phyloP scores from a whole-genome alignment of 768 basidiomycete genomes.

The Mycena vulgaris region DNA sequence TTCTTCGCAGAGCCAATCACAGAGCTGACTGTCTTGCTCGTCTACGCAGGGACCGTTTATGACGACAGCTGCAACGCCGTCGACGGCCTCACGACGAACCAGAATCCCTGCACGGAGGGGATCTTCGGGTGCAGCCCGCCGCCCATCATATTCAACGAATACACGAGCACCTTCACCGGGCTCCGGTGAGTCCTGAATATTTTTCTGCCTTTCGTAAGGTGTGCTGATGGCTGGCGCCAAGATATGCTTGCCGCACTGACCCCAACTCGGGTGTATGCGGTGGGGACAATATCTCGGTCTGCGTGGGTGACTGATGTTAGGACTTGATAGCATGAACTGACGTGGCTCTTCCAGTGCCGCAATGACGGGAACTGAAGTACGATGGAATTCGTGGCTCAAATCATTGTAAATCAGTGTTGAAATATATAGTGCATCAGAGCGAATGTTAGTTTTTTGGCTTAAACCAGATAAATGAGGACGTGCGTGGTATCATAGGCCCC shows the following conservation, averaged over 20 bases:
- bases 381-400: no score
- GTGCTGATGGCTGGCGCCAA: neutral
- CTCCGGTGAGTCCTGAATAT: conserved; percentile 31
- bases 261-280: neutral
- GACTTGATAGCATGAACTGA: neutral
- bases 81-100: conserved; percentile 46
- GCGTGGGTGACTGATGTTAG: neutral
- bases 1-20: neutral
- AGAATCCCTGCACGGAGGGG: conserved; percentile 48
- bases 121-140: conserved; percentile 49
- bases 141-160: conserved; percentile 48
- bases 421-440: no score
- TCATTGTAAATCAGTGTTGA: no score
- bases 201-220: neutral
- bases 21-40: neutral
- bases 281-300: neutral
- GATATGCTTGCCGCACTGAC: conserved; percentile 6
- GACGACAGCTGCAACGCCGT: conserved; percentile 47
- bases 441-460: no score
- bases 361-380: neutral
- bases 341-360: neutral
- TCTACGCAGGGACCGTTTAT: conserved; percentile 46
- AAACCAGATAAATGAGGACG: no score
- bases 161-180: conserved; percentile 44
- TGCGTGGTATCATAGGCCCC: no score